These are phyloP conservation scores for Myriosclerotinia scirpicola DNA, from an alignment of 2,329 filamentous ascomycete species.

Conservation along the genomic window DNA sequence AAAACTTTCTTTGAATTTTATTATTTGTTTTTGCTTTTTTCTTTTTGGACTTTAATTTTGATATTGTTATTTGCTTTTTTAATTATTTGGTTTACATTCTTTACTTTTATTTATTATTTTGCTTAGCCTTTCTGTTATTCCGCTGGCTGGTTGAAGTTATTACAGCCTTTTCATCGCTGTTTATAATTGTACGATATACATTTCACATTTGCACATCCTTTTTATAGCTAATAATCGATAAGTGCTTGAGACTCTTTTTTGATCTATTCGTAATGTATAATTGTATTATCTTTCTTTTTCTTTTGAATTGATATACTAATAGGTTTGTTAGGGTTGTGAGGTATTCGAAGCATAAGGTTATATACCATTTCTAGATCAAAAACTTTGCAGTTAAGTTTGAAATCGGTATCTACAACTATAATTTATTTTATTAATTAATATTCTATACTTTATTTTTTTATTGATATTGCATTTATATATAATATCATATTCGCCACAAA, in stretches of 20 bases:
- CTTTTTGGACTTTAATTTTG: background rate
- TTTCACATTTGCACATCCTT: background rate
- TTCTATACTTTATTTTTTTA: background rate
- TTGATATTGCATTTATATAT: background rate
- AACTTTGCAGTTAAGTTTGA: background rate
- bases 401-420: background rate
- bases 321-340: background rate
- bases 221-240: background rate
- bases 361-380: background rate
- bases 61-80: background rate
- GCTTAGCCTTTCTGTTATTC: background rate
- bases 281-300: background rate
- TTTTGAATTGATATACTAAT: background rate
- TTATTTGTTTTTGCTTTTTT: background rate
- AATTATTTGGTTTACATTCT: background rate
- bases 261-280: background rate
- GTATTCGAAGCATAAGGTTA: background rate
- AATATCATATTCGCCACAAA: background rate
- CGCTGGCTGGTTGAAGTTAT: background rate
- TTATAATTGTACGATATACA: background rate
- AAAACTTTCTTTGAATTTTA: background rate
- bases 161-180: background rate
- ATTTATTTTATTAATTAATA: background rate
- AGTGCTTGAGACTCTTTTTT: background rate
- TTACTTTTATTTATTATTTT: background rate